Base-by-base conservation (phyloP, 2,329 filamentous ascomycete genomes). In the Arthrobotrys megalospora region DNA sequence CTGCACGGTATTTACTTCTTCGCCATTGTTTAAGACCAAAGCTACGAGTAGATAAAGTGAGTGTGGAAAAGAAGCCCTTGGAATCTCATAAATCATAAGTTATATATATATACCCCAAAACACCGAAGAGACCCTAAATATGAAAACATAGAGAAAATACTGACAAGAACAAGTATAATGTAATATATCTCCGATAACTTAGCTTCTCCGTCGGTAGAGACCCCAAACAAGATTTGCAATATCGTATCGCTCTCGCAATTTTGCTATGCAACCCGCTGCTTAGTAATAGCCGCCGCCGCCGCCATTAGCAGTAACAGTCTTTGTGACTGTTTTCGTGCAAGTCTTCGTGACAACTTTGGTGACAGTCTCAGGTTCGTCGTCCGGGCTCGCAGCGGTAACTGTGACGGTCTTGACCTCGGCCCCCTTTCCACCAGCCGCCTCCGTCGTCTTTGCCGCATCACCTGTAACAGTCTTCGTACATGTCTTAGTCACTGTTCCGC, bases 251-350 rank as follows among this genome's bases (percentile, higher is more conserved):
- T 19, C 43, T 50, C 41, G 24, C 62, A 12, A 41, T 41, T 1
- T 12, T 19, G 7, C 19, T 24, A 11, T 53, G 28, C 24, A 16
- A 12, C n/a, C 19, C 5, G 8, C 10, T 24, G 36, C 21, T 24
- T 43, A 10, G 5, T 60, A 60, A 28, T 60, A 60, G 7, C 65
- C 65, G 38, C 43, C 64, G 14, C 10, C 8, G 5, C 11, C 24
- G 16, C 16, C 48, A 11, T 38, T 38, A 43, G 36, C 64, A 19
- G 64, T 68, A 8, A 68, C 48, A 4, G 64, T 68, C 41, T 38
- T 3, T 1, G 41, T 67, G 12, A 67, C 48, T 4, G 64, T 67
- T 32, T 43, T 67, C 24, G 64, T 67, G 36, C 64, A 67, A 12
- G 64, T 67, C 21, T 67, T 67, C 1, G 64, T 67, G 7, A 6